Evolutionary conservation across 148 eudicot genomes (phyloP).

Genomic region (Rhododendron simsii): DNA sequence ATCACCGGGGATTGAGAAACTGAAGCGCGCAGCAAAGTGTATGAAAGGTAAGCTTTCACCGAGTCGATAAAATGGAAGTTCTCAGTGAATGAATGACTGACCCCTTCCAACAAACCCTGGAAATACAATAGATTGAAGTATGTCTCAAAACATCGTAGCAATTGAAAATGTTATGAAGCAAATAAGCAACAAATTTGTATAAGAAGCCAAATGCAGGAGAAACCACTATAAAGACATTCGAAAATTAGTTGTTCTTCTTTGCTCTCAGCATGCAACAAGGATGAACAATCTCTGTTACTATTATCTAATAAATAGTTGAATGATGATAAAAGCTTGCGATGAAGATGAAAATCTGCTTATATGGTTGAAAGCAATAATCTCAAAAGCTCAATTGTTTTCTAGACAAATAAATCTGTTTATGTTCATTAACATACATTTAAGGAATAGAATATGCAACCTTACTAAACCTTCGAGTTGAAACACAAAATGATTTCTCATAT

Average conservation of each 20-base stretch:
- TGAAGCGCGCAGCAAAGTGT: constrained; percentile 80
- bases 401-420: neutral
- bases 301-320: neutral
- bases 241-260: neutral
- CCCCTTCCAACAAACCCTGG: constrained; percentile 94
- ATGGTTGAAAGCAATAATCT: neutral
- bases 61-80: constrained; percentile 91
- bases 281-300: neutral
- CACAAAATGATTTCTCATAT: no score
- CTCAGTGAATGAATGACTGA: constrained; percentile 75
- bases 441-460: no score
- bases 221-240: neutral
- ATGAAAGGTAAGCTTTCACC: constrained; percentile 88
- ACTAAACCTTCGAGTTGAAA: no score
- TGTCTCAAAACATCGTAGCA: neutral
- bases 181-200: neutral
- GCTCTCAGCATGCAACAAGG: neutral
- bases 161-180: constrained; percentile 2
- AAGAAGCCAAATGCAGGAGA: neutral
- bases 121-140: constrained; percentile 9
- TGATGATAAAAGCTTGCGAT: neutral
- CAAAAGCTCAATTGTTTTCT: neutral
- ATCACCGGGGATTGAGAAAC: constrained; percentile 78
- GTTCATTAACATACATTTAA: neutral
- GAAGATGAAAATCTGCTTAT: neutral